A percentile compares a stretch with the other conserved stretches of the same genome.
Conservation (phyloP, 2,329 filamentous ascomycete species). For the Elsinoe batatas region DNA sequence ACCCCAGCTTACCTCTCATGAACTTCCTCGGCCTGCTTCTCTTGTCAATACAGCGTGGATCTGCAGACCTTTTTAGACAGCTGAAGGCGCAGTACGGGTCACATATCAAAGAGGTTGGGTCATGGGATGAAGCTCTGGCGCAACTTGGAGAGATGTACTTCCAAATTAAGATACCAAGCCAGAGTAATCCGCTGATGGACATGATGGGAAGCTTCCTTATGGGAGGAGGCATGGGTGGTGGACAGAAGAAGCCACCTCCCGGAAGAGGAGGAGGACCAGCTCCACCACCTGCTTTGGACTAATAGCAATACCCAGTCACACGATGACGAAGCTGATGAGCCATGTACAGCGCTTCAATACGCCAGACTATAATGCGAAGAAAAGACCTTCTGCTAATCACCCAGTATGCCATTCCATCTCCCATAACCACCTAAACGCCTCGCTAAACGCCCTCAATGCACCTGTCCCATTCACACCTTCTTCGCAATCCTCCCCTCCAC, state of each 20-base stretch:
- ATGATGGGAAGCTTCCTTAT: conserved; percentile 97
- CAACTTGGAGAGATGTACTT: conserved; percentile 97
- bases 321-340: conserved; percentile 9
- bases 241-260: conserved; percentile 30
- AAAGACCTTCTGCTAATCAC: not conserved
- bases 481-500: conserved; percentile 14
- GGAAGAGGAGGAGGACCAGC: conserved; percentile 40
- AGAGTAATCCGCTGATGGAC: conserved; percentile 88
- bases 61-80: conserved; percentile 68
- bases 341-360: conserved; percentile 10
- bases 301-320: not conserved
- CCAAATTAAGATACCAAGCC: conserved; percentile 73
- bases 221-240: conserved; percentile 49
- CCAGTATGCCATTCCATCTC: conserved; percentile 4
- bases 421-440: conserved; percentile 9
- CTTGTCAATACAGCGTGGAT: conserved; percentile 70
- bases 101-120: conserved; percentile 61
- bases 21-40: conserved; percentile 87
- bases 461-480: conserved; percentile 10
- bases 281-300: conserved; percentile 27
- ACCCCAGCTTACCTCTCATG: conserved; percentile 82
- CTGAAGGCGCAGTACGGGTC: conserved; percentile 70
- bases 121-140: conserved; percentile 71
- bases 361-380: not conserved
- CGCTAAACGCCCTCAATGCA: conserved; percentile 15